phyloP scores from a whole-genome alignment of 2,329 filamentous ascomycete genomes.

The Rosellinia necatrix region DNA sequence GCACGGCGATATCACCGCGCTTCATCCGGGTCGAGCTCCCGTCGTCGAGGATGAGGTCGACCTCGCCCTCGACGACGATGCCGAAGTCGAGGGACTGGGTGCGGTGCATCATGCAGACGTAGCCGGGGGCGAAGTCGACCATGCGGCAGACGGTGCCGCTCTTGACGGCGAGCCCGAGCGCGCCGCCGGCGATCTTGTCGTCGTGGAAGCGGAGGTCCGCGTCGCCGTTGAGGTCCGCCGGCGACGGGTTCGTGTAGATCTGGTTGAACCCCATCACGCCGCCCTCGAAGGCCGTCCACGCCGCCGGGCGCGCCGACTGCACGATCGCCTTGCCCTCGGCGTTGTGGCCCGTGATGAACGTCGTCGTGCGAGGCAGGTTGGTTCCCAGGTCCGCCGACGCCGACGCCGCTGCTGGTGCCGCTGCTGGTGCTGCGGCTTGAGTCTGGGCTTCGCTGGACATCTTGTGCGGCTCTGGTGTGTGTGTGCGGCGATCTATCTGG shows the following conservation, averaged over 20 bases:
- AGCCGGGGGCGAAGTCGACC: constrained; percentile 53
- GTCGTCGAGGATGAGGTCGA: constrained; percentile 58
- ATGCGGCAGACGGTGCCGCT: constrained; percentile 46
- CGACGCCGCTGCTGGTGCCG: too few species aligned
- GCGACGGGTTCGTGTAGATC: constrained; percentile 49
- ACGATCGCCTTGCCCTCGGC: constrained; percentile 43
- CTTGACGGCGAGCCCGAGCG: constrained; percentile 44
- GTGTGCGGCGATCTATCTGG: too few species aligned
- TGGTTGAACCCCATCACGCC: constrained; percentile 45
- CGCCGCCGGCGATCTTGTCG: constrained; percentile 42
- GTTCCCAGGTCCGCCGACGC: background rate
- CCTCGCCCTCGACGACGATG: constrained; percentile 57
- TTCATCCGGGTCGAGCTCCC: constrained; percentile 52
- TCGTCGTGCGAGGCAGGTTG: constrained; percentile 28
- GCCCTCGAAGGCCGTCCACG: constrained; percentile 40
- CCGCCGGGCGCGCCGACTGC: constrained; percentile 37
- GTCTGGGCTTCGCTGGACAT: constrained; percentile 9
- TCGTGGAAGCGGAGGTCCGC: constrained; percentile 48
- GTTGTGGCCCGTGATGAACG: constrained; percentile 39
- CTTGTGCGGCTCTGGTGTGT: too few species aligned
- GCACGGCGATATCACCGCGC: constrained; percentile 59
- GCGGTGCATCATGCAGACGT: constrained; percentile 54
- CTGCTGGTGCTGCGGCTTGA: too few species aligned
- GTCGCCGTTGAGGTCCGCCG: constrained; percentile 46
- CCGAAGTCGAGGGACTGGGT: constrained; percentile 60